Evolutionary conservation across 371 early-diverging fungal species (phyloP).

Genomic region (Chytridium lagenaria): DNA sequence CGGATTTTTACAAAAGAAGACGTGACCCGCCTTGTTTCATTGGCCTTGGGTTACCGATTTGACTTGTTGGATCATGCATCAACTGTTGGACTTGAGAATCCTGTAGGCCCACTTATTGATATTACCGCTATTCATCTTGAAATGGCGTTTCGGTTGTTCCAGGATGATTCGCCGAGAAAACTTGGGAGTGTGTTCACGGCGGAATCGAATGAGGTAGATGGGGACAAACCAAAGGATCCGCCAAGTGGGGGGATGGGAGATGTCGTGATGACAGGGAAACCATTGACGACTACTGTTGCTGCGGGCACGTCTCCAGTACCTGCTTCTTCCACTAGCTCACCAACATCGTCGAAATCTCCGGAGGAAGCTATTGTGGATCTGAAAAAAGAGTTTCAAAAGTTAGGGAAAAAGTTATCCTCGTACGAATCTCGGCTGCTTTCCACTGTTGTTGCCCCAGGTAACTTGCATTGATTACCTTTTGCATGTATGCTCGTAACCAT

Average conservation of each 20-base stretch:
- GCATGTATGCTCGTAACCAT: too few species aligned
- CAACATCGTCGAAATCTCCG: not conserved
- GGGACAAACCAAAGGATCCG: not conserved
- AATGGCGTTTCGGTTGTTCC: not conserved
- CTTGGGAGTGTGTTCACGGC: not conserved
- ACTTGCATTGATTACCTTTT: not conserved
- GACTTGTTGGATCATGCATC: not conserved
- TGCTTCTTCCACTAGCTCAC: too few species aligned
- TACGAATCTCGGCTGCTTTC: constrained; percentile 51
- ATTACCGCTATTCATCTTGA: not conserved
- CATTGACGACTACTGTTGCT: not conserved
- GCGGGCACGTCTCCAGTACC: too few species aligned
- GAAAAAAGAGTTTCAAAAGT: constrained; percentile 28
- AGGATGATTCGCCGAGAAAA: not conserved
- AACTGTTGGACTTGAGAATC: not conserved
- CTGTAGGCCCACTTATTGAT: not conserved
- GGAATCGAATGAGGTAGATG: not conserved
- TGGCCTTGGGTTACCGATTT: constrained; percentile 44
- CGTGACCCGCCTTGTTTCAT: constrained; percentile 36
- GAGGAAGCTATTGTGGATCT: constrained; percentile 12
- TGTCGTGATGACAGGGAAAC: not conserved
- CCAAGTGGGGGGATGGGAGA: not conserved
- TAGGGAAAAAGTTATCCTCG: constrained; percentile 36
- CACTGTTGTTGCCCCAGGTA: constrained; percentile 52
- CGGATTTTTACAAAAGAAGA: constrained; percentile 31